Evolutionary conservation across 352 stramenopile species (phyloP).

Genomic region (Phytophthora aleatoria): DNA sequence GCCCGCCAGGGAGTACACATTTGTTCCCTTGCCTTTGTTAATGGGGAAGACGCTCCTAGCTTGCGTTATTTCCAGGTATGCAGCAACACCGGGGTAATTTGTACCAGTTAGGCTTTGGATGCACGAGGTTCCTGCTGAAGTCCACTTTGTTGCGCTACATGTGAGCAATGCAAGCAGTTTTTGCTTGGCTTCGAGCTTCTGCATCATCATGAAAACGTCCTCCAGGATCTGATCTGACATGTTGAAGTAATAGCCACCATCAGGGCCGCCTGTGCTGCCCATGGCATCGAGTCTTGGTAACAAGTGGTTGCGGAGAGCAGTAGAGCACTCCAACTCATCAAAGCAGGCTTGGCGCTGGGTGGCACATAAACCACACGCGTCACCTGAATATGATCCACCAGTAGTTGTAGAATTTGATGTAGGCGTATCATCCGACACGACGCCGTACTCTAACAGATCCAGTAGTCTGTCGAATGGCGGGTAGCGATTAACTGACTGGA

Average conservation of each 20-base stretch:
- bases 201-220: background rate
- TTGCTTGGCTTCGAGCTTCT: background rate
- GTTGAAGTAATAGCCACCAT: background rate
- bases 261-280: background rate
- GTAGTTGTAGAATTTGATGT: background rate
- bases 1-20: background rate
- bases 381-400: conserved; percentile 1
- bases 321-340: conserved; percentile 9
- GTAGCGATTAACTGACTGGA: conserved; percentile 18
- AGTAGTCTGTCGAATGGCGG: conserved; percentile 25
- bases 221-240: background rate
- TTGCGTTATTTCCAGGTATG: background rate
- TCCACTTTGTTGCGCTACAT: background rate
- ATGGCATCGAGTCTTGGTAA: background rate
- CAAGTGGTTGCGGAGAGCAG: conserved; percentile 1
- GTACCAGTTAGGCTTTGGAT: background rate
- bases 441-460: conserved; percentile 22
- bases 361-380: conserved; percentile 4
- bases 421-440: background rate
- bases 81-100: background rate
- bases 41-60: background rate
- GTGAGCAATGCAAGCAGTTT: background rate
- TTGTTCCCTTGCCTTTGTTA: background rate
- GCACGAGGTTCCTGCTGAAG: background rate
- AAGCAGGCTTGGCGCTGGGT: conserved; percentile 9